Base-by-base conservation (phyloP, 2,329 filamentous ascomycete genomes). In the Bipolaris gigantea region DNA sequence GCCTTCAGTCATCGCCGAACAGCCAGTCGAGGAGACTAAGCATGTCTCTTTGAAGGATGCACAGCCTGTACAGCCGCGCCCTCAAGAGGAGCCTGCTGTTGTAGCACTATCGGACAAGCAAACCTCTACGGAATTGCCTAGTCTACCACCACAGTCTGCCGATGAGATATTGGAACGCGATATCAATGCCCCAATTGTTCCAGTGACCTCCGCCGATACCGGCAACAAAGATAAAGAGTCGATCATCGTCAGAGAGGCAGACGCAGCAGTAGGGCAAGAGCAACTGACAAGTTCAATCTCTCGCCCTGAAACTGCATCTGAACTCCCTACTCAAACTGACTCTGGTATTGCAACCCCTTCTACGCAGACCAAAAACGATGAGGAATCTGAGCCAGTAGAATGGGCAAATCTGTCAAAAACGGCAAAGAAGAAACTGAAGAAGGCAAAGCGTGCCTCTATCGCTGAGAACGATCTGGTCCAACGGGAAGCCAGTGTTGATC, bases 381-480 rank as follows among this genome's bases (percentile, higher is more conserved):
- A 46, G 5, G 48, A 56, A 33, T 18, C 39, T 25, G 57, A 62
- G 45, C 50, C 59, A 47, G 53, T 41, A 5, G 55, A 56, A 21
- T 51, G 53, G 48, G 56, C 55, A n/a, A 46, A 48, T 10, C 53
- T 69, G 13, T 66, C 65, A 4, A 70, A 71, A 48, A 34, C 64
- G 2, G 63, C 67, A 33, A 65, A 64, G 56, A 70, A 68, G 61
- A 71, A 70, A 49, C 53, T 59, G 3, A 67, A 69, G 57, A 70
- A 69, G 45, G 60, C 57, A 15, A 67, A 70, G 47, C 64, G 60
- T n/a, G 52, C 52, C 19, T 65, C 63, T 34, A 34, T 52, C 16
- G 50, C 55, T 11, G 58, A 63, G 10, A 50, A 39, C n/a, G 59
- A 61, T 23, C 41, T 18, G 15, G 59, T 55, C 23, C 52, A 56